Evolutionary conservation across 208 protist species (phyloP), one percentile per base, ranked within the genome.

Genomic region (Entamoeba nuttalli): DNA sequence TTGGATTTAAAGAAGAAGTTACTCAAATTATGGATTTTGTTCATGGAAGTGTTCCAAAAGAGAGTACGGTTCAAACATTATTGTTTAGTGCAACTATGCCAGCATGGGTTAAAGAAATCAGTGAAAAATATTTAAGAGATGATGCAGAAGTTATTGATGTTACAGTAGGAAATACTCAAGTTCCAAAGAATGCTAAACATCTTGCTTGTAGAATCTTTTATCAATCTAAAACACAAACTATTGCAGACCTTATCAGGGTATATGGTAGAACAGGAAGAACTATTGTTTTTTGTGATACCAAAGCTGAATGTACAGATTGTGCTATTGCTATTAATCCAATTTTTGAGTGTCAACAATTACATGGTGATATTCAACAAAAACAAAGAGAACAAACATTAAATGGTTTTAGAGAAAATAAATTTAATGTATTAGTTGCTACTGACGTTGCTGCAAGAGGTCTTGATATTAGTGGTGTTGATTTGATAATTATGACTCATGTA

Each of bases 381-480:
- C 0, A 84, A 71, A 17, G 95, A 95, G 5, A 4, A 52, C 1
- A 93, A 35, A 11, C 52, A 15, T 51, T 93, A 35, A 30, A 50
- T 1, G 2, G 25, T 4, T 95, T 95, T 52, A 93, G 0, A 30
- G 25, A 35, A 35, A 11, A 44, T 11, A 19, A 15, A 15, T 14
- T 4, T 14, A 15, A 0, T 4, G 4, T 98, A 55, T 94, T 98
- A 0, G 93, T 98, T 11, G 97, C 97, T 0, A 98, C 98, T 14
- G 98, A 98, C 95, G 97, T 98, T 4, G 98, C 97, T 52, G 95
- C 53, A 30, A 52, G 96, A 19, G 96, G 96, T 19, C 52, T 99
- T 11, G 98, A 99, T 95, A 98, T 99, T 62, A 97, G 97, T 35
- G 97, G 98, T 73, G 98, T 99, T 35, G 98, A 98, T 51, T 14